Conservation (phyloP, 192 early-diverging fungal species). For the Rhizophagus sp. region DNA sequence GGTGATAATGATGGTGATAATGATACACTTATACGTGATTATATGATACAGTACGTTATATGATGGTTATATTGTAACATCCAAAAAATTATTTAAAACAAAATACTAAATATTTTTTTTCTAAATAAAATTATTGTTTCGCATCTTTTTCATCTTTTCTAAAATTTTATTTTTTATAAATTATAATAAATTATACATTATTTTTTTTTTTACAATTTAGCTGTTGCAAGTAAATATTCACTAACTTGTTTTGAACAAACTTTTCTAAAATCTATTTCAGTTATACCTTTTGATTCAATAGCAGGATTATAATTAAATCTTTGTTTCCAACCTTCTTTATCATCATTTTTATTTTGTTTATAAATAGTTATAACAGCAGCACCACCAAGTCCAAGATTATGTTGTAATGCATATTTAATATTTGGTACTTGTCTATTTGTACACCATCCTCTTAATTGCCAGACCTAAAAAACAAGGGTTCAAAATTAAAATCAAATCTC, state of each 20-base stretch:
- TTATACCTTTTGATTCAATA: slow-evolving; percentile 58
- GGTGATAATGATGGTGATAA: too few species aligned
- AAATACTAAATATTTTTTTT: too few species aligned
- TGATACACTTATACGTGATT: too few species aligned
- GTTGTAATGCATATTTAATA: slow-evolving; percentile 65
- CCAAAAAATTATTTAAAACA: too few species aligned
- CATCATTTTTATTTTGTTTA: slow-evolving; percentile 45
- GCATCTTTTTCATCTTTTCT: too few species aligned
- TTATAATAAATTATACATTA: too few species aligned
- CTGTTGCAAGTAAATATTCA: not conserved
- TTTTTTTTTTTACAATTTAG: not conserved
- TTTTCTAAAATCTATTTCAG: slow-evolving; percentile 51
- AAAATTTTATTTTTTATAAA: too few species aligned
- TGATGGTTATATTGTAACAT: too few species aligned
- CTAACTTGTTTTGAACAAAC: slow-evolving; percentile 11
- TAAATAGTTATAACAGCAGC: slow-evolving; percentile 69
- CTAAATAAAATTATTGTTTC: too few species aligned
- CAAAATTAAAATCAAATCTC: too few species aligned
- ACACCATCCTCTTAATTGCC: slow-evolving; percentile 67
- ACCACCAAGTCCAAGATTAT: slow-evolving; percentile 76
- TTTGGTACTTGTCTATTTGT: slow-evolving; percentile 68
- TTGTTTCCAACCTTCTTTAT: slow-evolving; percentile 39
- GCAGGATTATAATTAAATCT: slow-evolving; percentile 61
- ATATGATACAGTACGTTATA: too few species aligned
- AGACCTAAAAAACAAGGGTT: slow-evolving; percentile 26